These are phyloP conservation scores for Leccinum olivaceopallidum DNA, from an alignment of 768 basidiomycete species.

Conservation along the genomic window DNA sequence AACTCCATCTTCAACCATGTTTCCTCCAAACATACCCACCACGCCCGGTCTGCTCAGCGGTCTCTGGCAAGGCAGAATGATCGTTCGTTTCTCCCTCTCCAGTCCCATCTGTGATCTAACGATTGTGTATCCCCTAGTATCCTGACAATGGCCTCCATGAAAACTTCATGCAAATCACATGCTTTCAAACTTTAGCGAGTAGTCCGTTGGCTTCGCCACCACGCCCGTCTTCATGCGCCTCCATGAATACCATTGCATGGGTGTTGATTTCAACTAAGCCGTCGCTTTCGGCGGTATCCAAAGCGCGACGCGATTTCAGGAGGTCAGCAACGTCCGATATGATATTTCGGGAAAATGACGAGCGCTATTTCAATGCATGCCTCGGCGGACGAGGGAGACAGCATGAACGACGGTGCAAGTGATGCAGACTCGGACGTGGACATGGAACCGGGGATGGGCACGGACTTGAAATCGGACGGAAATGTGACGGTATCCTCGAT, in stretches of 20 bases:
- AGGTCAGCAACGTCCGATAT: conserved; percentile 28
- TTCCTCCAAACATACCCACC: conserved; percentile 36
- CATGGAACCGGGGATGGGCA: conserved; percentile 22
- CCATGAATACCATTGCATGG: conserved; percentile 51
- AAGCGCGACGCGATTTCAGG: conserved; percentile 13
- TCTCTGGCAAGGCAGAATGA: conserved; percentile 62
- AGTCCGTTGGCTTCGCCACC: conserved; percentile 37
- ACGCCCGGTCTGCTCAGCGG: conserved; percentile 56
- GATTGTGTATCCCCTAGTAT: conserved; percentile 7
- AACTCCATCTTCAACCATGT: conserved; percentile 34
- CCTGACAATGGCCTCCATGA: conserved; percentile 22
- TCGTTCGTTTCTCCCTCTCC: conserved; percentile 41
- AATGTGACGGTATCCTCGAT: conserved; percentile 59
- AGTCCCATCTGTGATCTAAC: background rate
- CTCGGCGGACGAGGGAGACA: conserved; percentile 10
- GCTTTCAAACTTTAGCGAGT: conserved; percentile 36
- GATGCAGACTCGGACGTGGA: conserved; percentile 27
- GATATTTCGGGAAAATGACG: conserved; percentile 29
- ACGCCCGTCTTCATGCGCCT: conserved; percentile 61
- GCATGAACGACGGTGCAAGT: conserved; percentile 27
- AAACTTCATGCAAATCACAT: conserved; percentile 24
- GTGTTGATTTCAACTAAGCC: conserved; percentile 37
- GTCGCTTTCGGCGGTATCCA: conserved; percentile 37
- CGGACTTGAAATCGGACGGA: conserved; percentile 27
- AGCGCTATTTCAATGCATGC: conserved; percentile 20